Conservation (phyloP, 805 yeast genomes). For the Suhomyces kilbournensis region DNA sequence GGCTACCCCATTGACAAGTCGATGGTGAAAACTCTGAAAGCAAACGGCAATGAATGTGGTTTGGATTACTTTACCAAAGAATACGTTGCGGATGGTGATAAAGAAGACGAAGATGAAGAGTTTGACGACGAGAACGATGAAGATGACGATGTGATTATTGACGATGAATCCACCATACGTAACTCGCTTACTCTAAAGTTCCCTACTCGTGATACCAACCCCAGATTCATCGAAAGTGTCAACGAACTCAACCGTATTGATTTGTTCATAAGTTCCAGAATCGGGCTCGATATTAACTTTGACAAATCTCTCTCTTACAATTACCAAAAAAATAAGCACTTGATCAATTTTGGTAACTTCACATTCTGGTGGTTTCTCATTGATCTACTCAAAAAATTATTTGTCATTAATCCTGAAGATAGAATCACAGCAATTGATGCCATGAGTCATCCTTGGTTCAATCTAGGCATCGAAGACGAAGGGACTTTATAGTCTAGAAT, state of each 20-base stretch:
- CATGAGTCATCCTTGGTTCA: slow-evolving; percentile 47
- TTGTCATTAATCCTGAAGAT: slow-evolving; percentile 37
- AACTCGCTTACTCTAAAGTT: slow-evolving; percentile 31
- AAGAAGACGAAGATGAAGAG: slow-evolving; percentile 4
- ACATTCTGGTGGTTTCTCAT: slow-evolving; percentile 80
- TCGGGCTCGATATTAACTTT: slow-evolving; percentile 39
- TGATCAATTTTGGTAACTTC: slow-evolving; percentile 57
- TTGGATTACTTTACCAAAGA: slow-evolving; percentile 34
- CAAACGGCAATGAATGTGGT: slow-evolving; percentile 40
- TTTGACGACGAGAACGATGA: slow-evolving; percentile 12
- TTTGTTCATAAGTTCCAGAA: slow-evolving; percentile 38
- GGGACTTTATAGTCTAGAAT: slow-evolving; percentile 25
- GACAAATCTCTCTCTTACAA: slow-evolving; percentile 38
- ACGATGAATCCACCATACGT: slow-evolving; percentile 25
- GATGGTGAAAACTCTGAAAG: slow-evolving; percentile 34
- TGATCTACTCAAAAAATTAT: slow-evolving; percentile 37
- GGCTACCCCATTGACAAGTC: slow-evolving; percentile 50
- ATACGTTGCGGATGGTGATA: slow-evolving; percentile 2
- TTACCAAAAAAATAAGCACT: slow-evolving; percentile 35
- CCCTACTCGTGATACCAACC: slow-evolving; percentile 39
- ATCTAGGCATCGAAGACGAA: slow-evolving; percentile 46
- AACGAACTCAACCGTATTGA: slow-evolving; percentile 42
- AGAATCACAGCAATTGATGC: slow-evolving; percentile 42
- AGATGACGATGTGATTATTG: slow-evolving; percentile 31
- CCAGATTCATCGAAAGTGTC: slow-evolving; percentile 39